These are phyloP conservation scores for Meyerozyma elateridarum DNA, from an alignment of 1,139 yeast species.

Conservation along the genomic window DNA sequence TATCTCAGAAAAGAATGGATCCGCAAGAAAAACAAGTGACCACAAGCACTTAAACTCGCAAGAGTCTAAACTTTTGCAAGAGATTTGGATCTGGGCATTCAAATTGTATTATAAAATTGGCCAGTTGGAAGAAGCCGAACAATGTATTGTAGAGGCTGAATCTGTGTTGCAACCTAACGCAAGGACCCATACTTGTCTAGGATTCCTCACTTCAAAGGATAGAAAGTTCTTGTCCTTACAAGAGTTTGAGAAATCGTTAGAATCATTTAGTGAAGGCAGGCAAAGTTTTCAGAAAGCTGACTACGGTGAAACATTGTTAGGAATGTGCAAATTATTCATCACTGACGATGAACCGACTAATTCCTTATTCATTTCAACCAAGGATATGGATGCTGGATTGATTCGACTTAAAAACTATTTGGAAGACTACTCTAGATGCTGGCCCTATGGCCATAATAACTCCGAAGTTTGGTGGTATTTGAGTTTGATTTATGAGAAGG, in stretches of 20 bases:
- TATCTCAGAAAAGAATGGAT: no score
- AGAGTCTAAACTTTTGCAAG: slow-evolving; percentile 42
- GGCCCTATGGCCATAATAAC: slow-evolving; percentile 51
- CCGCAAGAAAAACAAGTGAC: not conserved
- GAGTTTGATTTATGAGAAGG: slow-evolving; percentile 58
- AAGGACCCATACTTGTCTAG: slow-evolving; percentile 51
- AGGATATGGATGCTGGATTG: slow-evolving; percentile 60
- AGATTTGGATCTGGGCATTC: slow-evolving; percentile 73
- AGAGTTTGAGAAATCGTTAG: slow-evolving; percentile 64
- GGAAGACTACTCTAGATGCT: slow-evolving; percentile 44
- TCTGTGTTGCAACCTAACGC: slow-evolving; percentile 44
- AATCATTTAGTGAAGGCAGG: slow-evolving; percentile 28
- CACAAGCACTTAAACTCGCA: not conserved
- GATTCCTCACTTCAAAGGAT: slow-evolving; percentile 41
- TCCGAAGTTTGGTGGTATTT: slow-evolving; percentile 75
- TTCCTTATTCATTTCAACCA: slow-evolving; percentile 37
- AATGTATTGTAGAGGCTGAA: slow-evolving; percentile 72
- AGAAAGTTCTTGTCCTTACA: slow-evolving; percentile 50
- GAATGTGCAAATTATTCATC: slow-evolving; percentile 56
- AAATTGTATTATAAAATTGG: slow-evolving; percentile 58
- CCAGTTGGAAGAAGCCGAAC: slow-evolving; percentile 57
- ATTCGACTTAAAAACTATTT: slow-evolving; percentile 61
- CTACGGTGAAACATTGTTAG: slow-evolving; percentile 59
- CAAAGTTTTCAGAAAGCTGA: slow-evolving; percentile 20
- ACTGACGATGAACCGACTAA: slow-evolving; percentile 31